These are phyloP conservation scores for Batrachochytrium dendrobatidis DNA, from an alignment of 371 early-diverging fungal genomes.

Conservation along the genomic window DNA sequence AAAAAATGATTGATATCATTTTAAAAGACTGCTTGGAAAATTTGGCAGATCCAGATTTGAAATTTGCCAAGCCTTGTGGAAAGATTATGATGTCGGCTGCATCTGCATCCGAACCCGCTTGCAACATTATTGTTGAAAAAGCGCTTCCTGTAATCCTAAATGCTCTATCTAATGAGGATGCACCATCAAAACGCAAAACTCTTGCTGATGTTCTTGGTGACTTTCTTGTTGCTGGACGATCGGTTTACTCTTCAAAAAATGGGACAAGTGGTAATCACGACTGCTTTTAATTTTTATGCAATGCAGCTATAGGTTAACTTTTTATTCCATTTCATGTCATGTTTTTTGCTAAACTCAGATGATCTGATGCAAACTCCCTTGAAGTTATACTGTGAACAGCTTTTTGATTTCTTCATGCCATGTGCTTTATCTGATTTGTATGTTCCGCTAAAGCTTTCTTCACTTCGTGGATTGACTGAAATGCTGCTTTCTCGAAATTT, in stretches of 20 bases:
- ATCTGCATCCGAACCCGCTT: slow-evolving; percentile 63
- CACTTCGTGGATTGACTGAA: slow-evolving; percentile 16
- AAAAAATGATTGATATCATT: slow-evolving; percentile 54
- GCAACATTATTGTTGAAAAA: slow-evolving; percentile 44
- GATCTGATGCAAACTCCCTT: too few species aligned
- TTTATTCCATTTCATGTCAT: too few species aligned
- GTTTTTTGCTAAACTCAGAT: too few species aligned
- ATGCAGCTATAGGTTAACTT: too few species aligned
- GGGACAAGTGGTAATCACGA: not conserved
- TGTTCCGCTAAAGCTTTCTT: slow-evolving; percentile 13
- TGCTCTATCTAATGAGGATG: slow-evolving; percentile 43
- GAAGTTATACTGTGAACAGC: too few species aligned
- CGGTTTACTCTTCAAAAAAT: slow-evolving; percentile 47
- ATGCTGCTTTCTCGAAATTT: slow-evolving; percentile 10
- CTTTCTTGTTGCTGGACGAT: slow-evolving; percentile 53
- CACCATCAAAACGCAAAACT: slow-evolving; percentile 54
- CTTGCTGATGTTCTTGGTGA: slow-evolving; percentile 60
- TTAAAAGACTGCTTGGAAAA: slow-evolving; percentile 59
- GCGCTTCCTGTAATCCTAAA: slow-evolving; percentile 52
- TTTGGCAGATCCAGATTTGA: slow-evolving; percentile 64
- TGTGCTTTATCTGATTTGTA: slow-evolving; percentile 22
- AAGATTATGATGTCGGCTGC: slow-evolving; percentile 58
- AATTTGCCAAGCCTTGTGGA: slow-evolving; percentile 61
- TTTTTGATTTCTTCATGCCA: slow-evolving; percentile 57
- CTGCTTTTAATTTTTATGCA: too few species aligned